Evolutionary conservation across 1,139 yeast genomes (phyloP).

Genomic region (Geotrichum australiense): DNA sequence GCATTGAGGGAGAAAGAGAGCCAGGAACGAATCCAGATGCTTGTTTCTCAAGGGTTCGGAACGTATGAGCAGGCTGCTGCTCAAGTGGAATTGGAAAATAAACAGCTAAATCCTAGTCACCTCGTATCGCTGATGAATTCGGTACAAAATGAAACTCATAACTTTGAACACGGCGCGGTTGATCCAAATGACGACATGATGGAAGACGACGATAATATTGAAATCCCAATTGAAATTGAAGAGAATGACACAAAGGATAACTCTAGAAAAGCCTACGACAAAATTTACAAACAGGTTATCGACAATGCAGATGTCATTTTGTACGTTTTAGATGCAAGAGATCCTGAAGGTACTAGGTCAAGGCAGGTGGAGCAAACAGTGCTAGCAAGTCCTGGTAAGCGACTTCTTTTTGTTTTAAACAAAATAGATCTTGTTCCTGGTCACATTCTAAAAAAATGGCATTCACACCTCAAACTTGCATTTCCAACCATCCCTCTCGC

Average conservation of each 20-base stretch:
- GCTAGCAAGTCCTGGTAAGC: conserved; percentile 69
- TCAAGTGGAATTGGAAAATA: conserved; percentile 17
- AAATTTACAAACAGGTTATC: conserved; percentile 74
- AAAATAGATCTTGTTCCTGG: conserved; percentile 91
- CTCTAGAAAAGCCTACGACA: conserved; percentile 71
- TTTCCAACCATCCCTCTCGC: conserved; percentile 89
- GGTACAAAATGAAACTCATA: conserved; percentile 75
- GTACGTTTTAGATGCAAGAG: conserved; percentile 94
- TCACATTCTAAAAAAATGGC: conserved; percentile 77
- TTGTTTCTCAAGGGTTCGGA: conserved; percentile 35
- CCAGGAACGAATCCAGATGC: conserved; percentile 17
- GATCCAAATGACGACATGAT: conserved; percentile 33
- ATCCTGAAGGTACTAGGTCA: conserved; percentile 93
- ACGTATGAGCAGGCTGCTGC: conserved; percentile 43
- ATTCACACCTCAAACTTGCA: conserved; percentile 64
- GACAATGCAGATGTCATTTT: conserved; percentile 85
- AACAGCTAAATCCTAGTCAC: conserved; percentile 40
- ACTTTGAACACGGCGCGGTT: conserved; percentile 45
- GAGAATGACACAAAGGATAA: conserved; percentile 43
- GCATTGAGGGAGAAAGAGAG: conserved; percentile 18
- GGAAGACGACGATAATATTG: conserved; percentile 26
- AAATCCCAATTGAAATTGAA: conserved; percentile 17
- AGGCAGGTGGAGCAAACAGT: conserved; percentile 87
- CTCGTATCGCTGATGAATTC: conserved; percentile 82
- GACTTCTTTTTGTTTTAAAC: conserved; percentile 78